These are phyloP conservation scores for Pyricularia pennisetigena DNA, from an alignment of 2,329 filamentous ascomycete species.

Conservation along the genomic window DNA sequence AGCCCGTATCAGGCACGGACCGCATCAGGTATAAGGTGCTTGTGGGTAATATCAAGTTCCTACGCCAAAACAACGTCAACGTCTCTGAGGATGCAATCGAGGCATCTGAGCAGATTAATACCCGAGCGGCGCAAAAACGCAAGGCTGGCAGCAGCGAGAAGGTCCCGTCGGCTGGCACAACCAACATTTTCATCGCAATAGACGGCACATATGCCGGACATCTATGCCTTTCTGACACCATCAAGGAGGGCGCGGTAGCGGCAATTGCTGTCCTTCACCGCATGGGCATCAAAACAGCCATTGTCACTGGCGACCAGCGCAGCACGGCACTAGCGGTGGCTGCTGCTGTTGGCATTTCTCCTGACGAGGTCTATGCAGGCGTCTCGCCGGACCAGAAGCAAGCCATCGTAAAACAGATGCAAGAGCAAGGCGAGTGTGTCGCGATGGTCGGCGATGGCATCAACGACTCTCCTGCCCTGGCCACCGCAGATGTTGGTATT, in stretches of 20 bases:
- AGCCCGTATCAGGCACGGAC: slow-evolving; percentile 61
- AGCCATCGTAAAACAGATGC: slow-evolving; percentile 67
- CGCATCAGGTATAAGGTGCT: slow-evolving; percentile 68
- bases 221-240: slow-evolving; percentile 76
- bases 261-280: slow-evolving; percentile 71
- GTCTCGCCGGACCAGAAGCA: slow-evolving; percentile 89
- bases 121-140: slow-evolving; percentile 24
- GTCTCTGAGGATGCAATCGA: slow-evolving; percentile 55
- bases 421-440: slow-evolving; percentile 64
- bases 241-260: slow-evolving; percentile 79
- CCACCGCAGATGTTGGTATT: slow-evolving; percentile 86
- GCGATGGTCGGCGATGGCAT: slow-evolving; percentile 98
- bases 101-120: slow-evolving; percentile 50
- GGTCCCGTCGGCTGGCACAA: slow-evolving; percentile 55
- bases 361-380: slow-evolving; percentile 71
- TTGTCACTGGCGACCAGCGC: slow-evolving; percentile 88
- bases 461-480: slow-evolving; percentile 93
- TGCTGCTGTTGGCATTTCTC: slow-evolving; percentile 66
- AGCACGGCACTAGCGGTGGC: slow-evolving; percentile 80
- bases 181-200: slow-evolving; percentile 85
- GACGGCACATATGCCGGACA: slow-evolving; percentile 72
- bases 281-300: slow-evolving; percentile 79
- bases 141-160: slow-evolving; percentile 17
- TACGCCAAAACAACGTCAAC: slow-evolving; percentile 59
- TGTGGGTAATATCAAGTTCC: slow-evolving; percentile 71